These are phyloP conservation scores for Globisporangium viniferum DNA, from an alignment of 352 stramenopile genomes.

Conservation along the genomic window DNA sequence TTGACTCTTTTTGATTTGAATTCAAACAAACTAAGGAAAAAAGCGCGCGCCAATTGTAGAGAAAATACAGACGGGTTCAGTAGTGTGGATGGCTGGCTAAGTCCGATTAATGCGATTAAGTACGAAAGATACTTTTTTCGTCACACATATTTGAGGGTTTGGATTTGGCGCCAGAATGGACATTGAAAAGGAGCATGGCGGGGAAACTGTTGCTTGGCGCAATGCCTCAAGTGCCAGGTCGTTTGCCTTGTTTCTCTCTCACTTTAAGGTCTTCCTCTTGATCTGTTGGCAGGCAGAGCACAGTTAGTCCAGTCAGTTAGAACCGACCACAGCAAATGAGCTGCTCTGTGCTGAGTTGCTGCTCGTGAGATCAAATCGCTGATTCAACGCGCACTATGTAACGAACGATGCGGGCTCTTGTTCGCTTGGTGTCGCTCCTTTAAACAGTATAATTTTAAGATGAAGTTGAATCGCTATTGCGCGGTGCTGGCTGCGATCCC, in stretches of 20 bases:
- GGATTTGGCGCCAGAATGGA: background rate
- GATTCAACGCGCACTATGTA: background rate
- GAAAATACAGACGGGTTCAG: background rate
- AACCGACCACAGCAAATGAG: background rate
- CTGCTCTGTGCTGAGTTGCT: background rate
- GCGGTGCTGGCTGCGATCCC: background rate
- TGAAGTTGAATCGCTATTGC: background rate
- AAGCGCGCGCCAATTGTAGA: background rate
- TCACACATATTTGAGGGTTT: background rate
- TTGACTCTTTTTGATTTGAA: conserved; percentile 5
- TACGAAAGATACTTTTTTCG: conserved; percentile 9
- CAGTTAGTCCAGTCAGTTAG: background rate
- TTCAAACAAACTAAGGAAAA: conserved; percentile 6
- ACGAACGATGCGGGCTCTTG: background rate
- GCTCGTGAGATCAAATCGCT: background rate
- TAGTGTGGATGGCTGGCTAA: background rate
- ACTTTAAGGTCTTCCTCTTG: background rate
- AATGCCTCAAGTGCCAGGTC: background rate
- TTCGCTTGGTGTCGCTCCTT: background rate
- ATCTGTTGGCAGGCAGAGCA: background rate
- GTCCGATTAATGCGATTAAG: background rate
- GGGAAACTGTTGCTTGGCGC: background rate
- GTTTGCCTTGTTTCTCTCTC: background rate
- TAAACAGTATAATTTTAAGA: background rate
- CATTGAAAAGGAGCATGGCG: background rate